Base-by-base conservation (phyloP, 306 rosid species). In the Cicer cuneatum region DNA sequence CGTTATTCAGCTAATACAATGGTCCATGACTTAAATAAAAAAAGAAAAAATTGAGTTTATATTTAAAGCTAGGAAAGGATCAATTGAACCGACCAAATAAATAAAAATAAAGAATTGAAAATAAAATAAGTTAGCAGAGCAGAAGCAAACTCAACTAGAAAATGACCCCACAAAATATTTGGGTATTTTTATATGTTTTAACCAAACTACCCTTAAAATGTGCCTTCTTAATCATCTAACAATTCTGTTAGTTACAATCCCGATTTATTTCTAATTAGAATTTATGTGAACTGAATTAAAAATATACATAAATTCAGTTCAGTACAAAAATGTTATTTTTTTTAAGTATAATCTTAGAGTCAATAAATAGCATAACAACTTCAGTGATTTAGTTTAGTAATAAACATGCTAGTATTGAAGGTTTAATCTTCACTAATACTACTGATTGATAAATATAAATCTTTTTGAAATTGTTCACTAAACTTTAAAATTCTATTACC, bases 11-110 rank as follows among this genome's bases (percentile, higher is more conserved):
- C 29, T n/a, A 8, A 40, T 63, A 65, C 71, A 45, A 66, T 48
- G 48, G 48, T 49, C 42, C 54, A 48, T 46, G 33, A 40, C 48
- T 73, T 61, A 59, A 58, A 58, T 13, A 37, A 8, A 46, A 70
- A 5, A 16, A 29, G 33, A 37, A 10, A 3, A 29, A 35, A 11
- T 11, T 1, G 12, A 38, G 1, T 71, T 69, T 11, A 35, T 43
- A 79, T 72, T 45, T 6, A 62, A 69, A 38, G 60, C 11, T 43
- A 18, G 39, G 82, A 66, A 80, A 33, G 47, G 82, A 66, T 78
- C 48, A 53, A 52, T 16, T 63, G 69, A 64, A 49, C 29, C 70
- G 37, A 16, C 46, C 38, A 63, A 51, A 39, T 4, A 37, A 73
- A 53, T 73, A 24, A 24, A 29, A 29, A 3, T n/a, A 53, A 63